Base-by-base conservation (phyloP, 768 basidiomycete species). In the Podaxis pistillaris region DNA sequence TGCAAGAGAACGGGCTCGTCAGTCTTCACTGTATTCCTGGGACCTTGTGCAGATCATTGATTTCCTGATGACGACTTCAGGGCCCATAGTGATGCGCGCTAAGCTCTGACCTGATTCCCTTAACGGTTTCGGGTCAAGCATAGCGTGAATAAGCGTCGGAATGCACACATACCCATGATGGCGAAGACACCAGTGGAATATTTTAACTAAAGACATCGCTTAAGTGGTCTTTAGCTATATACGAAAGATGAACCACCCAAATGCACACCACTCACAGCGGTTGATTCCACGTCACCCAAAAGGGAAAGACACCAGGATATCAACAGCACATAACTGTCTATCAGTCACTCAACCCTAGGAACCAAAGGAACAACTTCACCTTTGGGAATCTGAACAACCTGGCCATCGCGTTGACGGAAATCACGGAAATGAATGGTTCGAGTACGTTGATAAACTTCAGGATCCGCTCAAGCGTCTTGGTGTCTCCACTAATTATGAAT, bases 381-480 rank as follows among this genome's bases (percentile, higher is more conserved):
- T 73, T 74, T 8, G 73, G 71, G 66, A 75, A 73, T 13, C n/a
- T n/a, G n/a, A n/a, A n/a, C n/a, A n/a, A 67, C 28, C 66, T 71
- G 26, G 72, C 65, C 69, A 74, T 72, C 1, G 67, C 56, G 33
- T 66, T 71, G 36, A 75, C 72, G 2, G 73, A 71, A 33, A 75
- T 70, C 49, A 73, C 51, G 5, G 72, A 73, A 52, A 73, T 73
- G 38, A 72, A 24, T 22, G 70, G 70, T 33, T 75, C 74, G 19
- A 71, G 56, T 11, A 66, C 50, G 63, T 72, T 72, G 61, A 73
- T 71, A 6, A 74, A 61, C 50, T 71, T 75, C 51, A 75, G 60
- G 3, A 72, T 69, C 40, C 63, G 70, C 4, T 67, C 72, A 55
- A 74, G 74, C 46, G 69, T 73, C 67, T 71, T 72, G 60, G 74